A percentile compares a stretch with the other conserved stretches of the same genome.
Conservation (phyloP, 2,329 filamentous ascomycete genomes). For the Neonectria faginata region DNA sequence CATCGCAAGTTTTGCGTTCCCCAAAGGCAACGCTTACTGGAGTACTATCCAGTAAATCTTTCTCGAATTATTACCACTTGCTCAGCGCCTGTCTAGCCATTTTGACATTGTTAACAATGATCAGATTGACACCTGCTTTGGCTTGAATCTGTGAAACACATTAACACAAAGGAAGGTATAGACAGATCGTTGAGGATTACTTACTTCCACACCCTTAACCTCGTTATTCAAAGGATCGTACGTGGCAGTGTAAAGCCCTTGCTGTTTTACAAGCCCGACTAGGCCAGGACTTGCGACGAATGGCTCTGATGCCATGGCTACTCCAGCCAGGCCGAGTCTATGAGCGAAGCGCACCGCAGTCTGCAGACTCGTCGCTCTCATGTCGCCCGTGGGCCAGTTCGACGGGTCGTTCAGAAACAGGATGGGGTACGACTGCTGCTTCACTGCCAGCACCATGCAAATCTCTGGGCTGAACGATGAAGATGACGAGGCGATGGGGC, state of each 20-base stretch:
- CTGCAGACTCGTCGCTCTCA: not conserved
- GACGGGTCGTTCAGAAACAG: not conserved
- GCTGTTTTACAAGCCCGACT: constrained; percentile 48
- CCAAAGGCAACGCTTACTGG: no score
- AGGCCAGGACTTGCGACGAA: constrained; percentile 58
- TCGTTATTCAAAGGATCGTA: not conserved
- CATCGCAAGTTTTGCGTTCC: no score
- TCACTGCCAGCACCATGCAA: constrained; percentile 1
- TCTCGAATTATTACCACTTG: no score
- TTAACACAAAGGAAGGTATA: not conserved
- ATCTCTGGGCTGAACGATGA: constrained; percentile 4
- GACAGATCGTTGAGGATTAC: not conserved
- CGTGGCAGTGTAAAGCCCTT: not conserved
- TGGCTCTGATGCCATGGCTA: not conserved
- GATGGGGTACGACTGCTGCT: constrained; percentile 6
- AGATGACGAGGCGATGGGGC: not conserved
- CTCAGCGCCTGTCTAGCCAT: no score
- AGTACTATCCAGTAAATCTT: no score
- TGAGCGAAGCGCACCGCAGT: not conserved
- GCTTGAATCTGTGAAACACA: not conserved
- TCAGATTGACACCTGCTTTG: not conserved
- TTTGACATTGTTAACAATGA: not conserved
- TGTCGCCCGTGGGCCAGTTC: constrained; percentile 3
- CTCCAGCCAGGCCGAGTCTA: not conserved
- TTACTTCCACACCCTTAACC: not conserved